phyloP scores from a whole-genome alignment of 345 rosid species.

The Salix dunnii region DNA sequence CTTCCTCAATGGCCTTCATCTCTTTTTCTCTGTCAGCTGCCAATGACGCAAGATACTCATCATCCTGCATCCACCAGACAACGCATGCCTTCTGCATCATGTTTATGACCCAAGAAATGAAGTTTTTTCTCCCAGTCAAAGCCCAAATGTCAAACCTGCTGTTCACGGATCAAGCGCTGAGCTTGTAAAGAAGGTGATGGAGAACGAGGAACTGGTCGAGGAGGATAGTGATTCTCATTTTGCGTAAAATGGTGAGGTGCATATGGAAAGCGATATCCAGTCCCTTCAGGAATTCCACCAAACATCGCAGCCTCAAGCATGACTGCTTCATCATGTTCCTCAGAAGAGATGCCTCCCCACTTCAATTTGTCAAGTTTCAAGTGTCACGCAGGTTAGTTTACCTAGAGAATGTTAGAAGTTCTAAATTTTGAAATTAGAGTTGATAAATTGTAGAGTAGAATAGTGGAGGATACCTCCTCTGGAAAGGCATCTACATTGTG shows the following conservation, averaged over 20 bases:
- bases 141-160: constrained; percentile 58
- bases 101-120: not conserved
- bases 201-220: constrained; percentile 58
- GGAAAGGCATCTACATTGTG: constrained; percentile 54
- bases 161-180: constrained; percentile 94
- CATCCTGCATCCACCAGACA: constrained; percentile 58
- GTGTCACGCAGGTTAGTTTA: constrained; percentile 9
- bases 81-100: constrained; percentile 1
- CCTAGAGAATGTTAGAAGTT: not conserved
- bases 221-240: constrained; percentile 42
- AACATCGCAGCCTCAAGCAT: constrained; percentile 99
- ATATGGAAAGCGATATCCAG: constrained; percentile 55
- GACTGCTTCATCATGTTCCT: constrained; percentile 99
- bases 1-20: constrained; percentile 74
- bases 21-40: constrained; percentile 98
- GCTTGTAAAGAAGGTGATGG: constrained; percentile 92
- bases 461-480: constrained; percentile 51
- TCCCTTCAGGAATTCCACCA: constrained; percentile 88
- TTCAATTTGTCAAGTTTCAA: constrained; percentile 26
- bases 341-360: constrained; percentile 99
- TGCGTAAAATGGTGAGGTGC: constrained; percentile 64
- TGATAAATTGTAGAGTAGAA: not conserved
- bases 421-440: not conserved
- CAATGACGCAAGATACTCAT: constrained; percentile 88
- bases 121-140: not conserved